Evolutionary conservation across 2,329 filamentous ascomycete species (phyloP).

Genomic region (Aspergillus sp.): DNA sequence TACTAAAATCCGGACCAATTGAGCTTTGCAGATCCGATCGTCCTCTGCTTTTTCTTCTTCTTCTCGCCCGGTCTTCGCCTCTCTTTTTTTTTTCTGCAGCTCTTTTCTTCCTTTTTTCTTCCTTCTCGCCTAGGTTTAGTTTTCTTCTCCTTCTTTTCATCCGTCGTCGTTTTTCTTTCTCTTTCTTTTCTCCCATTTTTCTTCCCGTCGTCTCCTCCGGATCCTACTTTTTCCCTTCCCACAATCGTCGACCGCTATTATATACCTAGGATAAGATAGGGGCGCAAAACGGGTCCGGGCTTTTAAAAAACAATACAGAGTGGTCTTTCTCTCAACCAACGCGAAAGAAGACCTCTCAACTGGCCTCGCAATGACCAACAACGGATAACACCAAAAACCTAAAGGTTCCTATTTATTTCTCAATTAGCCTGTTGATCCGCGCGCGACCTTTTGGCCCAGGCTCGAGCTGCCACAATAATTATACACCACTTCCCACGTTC

Average conservation of each 20-base stretch:
- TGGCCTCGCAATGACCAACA: conserved; percentile 22
- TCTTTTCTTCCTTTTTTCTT: conserved; percentile 3
- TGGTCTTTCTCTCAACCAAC: too few species aligned
- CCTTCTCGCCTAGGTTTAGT: conserved; percentile 3
- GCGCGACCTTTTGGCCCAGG: conserved; percentile 2
- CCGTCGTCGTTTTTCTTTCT: conserved; percentile 7
- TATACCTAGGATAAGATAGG: too few species aligned
- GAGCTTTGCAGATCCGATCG: conserved; percentile 1
- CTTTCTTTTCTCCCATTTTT: conserved; percentile 1
- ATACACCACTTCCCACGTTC: conserved; percentile 20
- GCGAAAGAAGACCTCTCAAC: too few species aligned
- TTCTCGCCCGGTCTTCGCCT: conserved; percentile 3
- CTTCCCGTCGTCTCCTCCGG: background rate
- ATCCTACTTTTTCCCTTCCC: conserved; percentile 3
- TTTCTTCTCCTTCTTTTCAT: conserved; percentile 10
- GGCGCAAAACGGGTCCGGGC: too few species aligned
- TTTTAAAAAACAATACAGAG: too few species aligned
- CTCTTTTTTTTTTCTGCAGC: conserved; percentile 1
- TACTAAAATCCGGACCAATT: too few species aligned
- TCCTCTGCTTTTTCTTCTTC: conserved; percentile 3
- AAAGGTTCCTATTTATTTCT: background rate
- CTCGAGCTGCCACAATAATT: background rate
- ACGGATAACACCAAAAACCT: conserved; percentile 15
- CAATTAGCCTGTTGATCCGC: conserved; percentile 18
- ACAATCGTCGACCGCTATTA: conserved; percentile 1